Base-by-base conservation (phyloP, 2,329 filamentous ascomycete species). In the Alternaria metachromatica region DNA sequence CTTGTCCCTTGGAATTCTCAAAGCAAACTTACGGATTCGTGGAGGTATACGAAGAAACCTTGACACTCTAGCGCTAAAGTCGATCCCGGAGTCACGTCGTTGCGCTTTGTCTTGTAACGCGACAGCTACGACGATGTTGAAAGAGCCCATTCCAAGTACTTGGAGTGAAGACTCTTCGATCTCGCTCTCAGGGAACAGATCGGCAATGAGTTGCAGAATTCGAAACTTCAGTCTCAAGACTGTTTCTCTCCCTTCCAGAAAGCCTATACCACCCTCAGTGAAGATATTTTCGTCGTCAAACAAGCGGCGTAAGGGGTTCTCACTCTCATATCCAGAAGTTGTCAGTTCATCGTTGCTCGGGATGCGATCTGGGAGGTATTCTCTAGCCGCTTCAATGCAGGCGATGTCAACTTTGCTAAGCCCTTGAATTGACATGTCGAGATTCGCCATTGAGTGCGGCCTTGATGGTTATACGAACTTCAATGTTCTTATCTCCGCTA, bases 71-170 rank as follows among this genome's bases (percentile, higher is more conserved):
- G 7, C n/a, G 15, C 51, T 11, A 18, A 26, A 21, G 9, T 1
- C n/a, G 6, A 25, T 5, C 3, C 11, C n/a, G 12, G 45, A 45
- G 13, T 49, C 57, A 8, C 18, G 15, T 12, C 23, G 12, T 18
- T 11, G 12, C n/a, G 37, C 49, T 2, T 20, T n/a, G 20, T 46
- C 13, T 3, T 26, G 5, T 3, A 58, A 20, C 4, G 25, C 55
- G 12, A 61, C 21, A 6, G 58, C 53, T 18, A 64, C 18, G 1
- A 61, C 58, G 2, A 55, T 25, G 11, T 62, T 64, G 18, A 20
- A 64, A 5, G 62, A 61, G 3, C 62, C 53, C 15, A 43, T 20
- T 0, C 62, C 62, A 15, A 64, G 46, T 2, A 25, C 10, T 3
- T 21, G 5, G 25, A 61, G 33, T 1, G 23, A 18, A 3, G 28